These are phyloP conservation scores for Podaxis sp. DNA, from an alignment of 768 basidiomycete genomes.

Conservation along the genomic window DNA sequence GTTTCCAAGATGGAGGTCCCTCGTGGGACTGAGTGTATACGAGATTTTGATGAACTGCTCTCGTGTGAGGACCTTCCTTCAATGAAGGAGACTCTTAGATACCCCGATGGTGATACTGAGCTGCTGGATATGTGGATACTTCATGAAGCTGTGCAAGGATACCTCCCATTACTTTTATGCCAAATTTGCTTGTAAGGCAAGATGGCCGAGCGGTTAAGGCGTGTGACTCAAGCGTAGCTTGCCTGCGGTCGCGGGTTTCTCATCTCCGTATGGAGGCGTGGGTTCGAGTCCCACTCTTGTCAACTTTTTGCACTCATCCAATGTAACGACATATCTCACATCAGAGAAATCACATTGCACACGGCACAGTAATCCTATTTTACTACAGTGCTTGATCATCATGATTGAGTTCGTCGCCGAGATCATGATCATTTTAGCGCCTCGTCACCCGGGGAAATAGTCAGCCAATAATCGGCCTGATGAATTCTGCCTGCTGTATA, in stretches of 20 bases:
- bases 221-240: constrained; percentile 20
- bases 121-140: too few relatives aligned
- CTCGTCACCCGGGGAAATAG: background rate
- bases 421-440: background rate
- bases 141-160: too few relatives aligned
- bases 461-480: background rate
- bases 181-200: background rate
- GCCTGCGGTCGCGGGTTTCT: constrained; percentile 31
- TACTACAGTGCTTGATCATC: background rate
- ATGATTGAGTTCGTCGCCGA: background rate
- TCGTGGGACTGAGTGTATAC: too few relatives aligned
- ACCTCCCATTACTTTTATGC: background rate
- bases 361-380: too few relatives aligned
- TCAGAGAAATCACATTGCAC: too few relatives aligned
- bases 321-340: too few relatives aligned
- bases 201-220: constrained; percentile 21
- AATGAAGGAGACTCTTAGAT: too few relatives aligned
- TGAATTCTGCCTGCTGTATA: background rate
- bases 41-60: too few relatives aligned
- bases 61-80: too few relatives aligned
- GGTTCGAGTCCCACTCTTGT: constrained; percentile 38
- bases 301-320: constrained; percentile 22
- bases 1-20: too few relatives aligned
- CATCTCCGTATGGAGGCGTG: constrained; percentile 34
- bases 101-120: too few relatives aligned